Evolutionary conservation across 129 eudicot species (phyloP).

Genomic region (Solidago caesia): DNA sequence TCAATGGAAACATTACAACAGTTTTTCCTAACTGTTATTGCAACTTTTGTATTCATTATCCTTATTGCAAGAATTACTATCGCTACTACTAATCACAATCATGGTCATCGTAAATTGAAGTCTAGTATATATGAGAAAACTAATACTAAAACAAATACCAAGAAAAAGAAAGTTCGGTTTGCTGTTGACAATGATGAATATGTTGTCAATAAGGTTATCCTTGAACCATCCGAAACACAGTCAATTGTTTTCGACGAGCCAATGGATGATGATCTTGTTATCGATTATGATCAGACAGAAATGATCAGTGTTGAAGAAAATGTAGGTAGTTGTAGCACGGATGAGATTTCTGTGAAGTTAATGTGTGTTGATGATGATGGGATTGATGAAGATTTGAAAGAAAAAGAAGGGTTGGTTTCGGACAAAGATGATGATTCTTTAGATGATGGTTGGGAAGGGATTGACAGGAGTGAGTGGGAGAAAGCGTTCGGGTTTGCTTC

Average conservation of each 20-base stretch:
- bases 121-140: constrained; percentile 6
- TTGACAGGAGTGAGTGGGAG: constrained; percentile 79
- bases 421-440: constrained; percentile 34
- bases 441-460: constrained; percentile 83
- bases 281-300: neutral
- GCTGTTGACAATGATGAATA: constrained; percentile 39
- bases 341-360: constrained; percentile 20
- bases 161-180: constrained; percentile 57
- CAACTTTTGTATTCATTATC: constrained; percentile 35
- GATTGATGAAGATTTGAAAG: constrained; percentile 29
- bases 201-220: constrained; percentile 27
- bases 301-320: neutral
- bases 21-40: constrained; percentile 39
- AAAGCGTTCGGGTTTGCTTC: constrained; percentile 58
- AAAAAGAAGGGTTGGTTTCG: constrained; percentile 37
- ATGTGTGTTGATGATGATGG: constrained; percentile 24
- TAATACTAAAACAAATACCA: constrained; percentile 31
- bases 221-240: constrained; percentile 22
- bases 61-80: constrained; percentile 39
- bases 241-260: constrained; percentile 10
- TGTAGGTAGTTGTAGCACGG: neutral
- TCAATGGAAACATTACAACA: constrained; percentile 46
- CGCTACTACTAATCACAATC: constrained; percentile 9
- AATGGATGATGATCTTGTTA: neutral
- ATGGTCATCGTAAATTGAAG: constrained; percentile 22